These are phyloP conservation scores for Penicillium glabrum DNA, from an alignment of 2,329 filamentous ascomycete genomes.

Conservation along the genomic window DNA sequence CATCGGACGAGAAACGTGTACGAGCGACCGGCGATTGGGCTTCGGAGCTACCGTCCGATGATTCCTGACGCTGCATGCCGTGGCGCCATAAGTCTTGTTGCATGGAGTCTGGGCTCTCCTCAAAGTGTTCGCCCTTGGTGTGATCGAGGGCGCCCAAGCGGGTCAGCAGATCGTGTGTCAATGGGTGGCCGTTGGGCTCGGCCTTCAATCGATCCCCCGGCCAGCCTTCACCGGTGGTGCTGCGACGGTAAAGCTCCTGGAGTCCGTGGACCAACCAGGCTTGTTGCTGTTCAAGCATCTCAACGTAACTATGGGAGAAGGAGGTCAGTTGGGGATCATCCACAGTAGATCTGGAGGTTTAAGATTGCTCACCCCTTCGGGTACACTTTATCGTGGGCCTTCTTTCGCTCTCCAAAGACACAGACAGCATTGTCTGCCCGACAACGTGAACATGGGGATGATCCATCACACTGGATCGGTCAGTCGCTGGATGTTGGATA, in stretches of 20 bases:
- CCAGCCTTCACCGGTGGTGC: slow-evolving; percentile 56
- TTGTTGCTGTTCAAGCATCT: slow-evolving; percentile 68
- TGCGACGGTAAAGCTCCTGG: slow-evolving; percentile 59
- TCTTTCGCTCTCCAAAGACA: slow-evolving; percentile 65
- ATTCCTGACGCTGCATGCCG: slow-evolving; percentile 54
- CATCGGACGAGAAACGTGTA: slow-evolving; percentile 30
- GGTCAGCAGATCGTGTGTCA: slow-evolving; percentile 64
- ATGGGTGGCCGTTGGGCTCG: slow-evolving; percentile 54
- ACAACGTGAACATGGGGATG: slow-evolving; percentile 61
- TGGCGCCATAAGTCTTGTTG: slow-evolving; percentile 56
- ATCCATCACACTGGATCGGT: slow-evolving; percentile 55
- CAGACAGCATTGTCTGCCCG: slow-evolving; percentile 65
- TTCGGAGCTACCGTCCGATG: slow-evolving; percentile 59
- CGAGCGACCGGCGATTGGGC: slow-evolving; percentile 46
- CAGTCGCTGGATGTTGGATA: slow-evolving; percentile 7
- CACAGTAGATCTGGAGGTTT: neutral
- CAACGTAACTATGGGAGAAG: slow-evolving; percentile 54
- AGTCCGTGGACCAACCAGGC: slow-evolving; percentile 61
- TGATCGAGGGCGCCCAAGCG: slow-evolving; percentile 58
- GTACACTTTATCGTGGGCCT: slow-evolving; percentile 66
- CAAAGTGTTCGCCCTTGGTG: slow-evolving; percentile 55
- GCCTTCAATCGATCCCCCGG: slow-evolving; percentile 54
- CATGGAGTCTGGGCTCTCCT: slow-evolving; percentile 58
- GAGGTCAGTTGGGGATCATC: slow-evolving; percentile 5
- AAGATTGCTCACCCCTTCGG: slow-evolving; percentile 59